Conservation (phyloP, 192 early-diverging fungal genomes). For the Gamsiella multidivaricata region DNA sequence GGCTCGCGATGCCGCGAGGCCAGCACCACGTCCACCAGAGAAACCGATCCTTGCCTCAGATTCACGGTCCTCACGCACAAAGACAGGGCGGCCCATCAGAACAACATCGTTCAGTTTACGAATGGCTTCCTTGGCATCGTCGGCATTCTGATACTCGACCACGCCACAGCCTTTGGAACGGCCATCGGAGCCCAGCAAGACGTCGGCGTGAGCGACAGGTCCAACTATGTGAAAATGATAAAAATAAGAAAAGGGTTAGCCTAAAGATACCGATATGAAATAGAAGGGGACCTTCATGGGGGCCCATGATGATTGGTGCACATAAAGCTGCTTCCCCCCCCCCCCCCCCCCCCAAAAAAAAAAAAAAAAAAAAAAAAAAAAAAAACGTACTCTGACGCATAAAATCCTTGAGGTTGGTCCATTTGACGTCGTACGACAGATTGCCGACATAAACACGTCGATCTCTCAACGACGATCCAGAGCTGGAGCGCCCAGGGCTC, state of each 20-base stretch:
- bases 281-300: background rate
- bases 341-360: background rate
- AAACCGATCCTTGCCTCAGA: constrained; percentile 58
- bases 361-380: background rate
- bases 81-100: constrained; percentile 78
- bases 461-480: constrained; percentile 49
- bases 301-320: background rate
- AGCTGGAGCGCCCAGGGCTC: constrained; percentile 16
- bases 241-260: too few relatives aligned
- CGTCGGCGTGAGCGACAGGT: constrained; percentile 80
- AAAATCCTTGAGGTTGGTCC: constrained; percentile 84
- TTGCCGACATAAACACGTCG: constrained; percentile 88
- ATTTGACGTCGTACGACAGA: constrained; percentile 77
- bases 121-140: constrained; percentile 83
- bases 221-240: constrained; percentile 61
- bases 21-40: constrained; percentile 29
- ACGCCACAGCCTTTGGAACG: constrained; percentile 81
- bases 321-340: too few relatives aligned
- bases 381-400: constrained; percentile 73
- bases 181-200: constrained; percentile 67
- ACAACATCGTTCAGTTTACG: constrained; percentile 71
- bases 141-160: constrained; percentile 79
- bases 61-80: constrained; percentile 84
- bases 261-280: background rate
- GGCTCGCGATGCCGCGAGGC: background rate